A percentile compares a stretch with the other conserved stretches of the same genome.
These are phyloP conservation scores for Cryptosporidium felis DNA, from an alignment of 169 alveolate species.

Conservation along the genomic window DNA sequence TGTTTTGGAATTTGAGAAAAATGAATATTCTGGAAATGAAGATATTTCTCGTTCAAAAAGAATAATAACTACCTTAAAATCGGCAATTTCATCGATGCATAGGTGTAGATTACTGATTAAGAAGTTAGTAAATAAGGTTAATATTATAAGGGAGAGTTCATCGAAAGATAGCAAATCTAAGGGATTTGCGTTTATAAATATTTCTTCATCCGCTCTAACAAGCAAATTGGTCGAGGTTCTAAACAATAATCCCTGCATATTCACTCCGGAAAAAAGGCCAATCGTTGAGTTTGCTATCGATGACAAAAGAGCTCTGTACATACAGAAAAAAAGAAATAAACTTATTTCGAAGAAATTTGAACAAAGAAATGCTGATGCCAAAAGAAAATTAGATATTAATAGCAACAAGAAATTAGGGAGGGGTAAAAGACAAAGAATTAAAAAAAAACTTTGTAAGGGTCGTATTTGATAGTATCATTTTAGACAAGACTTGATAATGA, in stretches of 20 bases:
- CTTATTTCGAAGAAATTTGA: background rate
- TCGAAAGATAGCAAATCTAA: conserved; percentile 2
- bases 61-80: background rate
- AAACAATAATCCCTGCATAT: conserved; percentile 40
- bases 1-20: conserved; percentile 12
- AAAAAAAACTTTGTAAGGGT: background rate
- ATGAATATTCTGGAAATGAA: background rate
- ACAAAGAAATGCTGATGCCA: background rate
- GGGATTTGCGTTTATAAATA: conserved; percentile 41
- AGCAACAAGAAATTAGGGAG: background rate
- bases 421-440: conserved; percentile 20
- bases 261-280: conserved; percentile 43
- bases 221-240: background rate
- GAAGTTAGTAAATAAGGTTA: background rate
- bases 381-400: background rate
- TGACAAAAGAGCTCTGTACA: conserved; percentile 33
- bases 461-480: background rate
- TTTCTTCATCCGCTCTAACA: background rate
- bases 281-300: conserved; percentile 68
- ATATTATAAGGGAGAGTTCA: conserved; percentile 31
- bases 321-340: conserved; percentile 21
- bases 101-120: conserved; percentile 6
- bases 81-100: background rate
- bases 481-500: background rate
- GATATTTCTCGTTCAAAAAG: background rate